These are phyloP conservation scores for Prunus persica DNA, from an alignment of 306 rosid species.

Conservation along the genomic window DNA sequence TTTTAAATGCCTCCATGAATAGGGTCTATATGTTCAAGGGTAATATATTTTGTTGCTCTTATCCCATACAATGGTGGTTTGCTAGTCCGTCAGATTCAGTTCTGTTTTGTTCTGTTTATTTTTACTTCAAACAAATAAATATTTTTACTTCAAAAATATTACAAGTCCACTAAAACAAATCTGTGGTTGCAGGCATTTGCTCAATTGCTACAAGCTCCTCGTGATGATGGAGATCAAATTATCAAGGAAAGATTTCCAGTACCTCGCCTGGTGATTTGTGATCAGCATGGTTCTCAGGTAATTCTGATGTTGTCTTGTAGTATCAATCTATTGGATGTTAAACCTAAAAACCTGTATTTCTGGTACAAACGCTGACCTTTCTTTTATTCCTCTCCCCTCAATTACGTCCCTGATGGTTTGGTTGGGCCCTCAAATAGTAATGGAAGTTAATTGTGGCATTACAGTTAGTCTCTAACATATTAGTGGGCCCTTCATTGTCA, in stretches of 20 bases:
- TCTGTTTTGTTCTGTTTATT: neutral
- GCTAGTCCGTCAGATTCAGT: neutral
- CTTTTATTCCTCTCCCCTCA: neutral
- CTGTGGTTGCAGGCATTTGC: conserved; percentile 78
- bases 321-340: neutral
- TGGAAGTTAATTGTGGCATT: neutral
- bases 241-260: conserved; percentile 91
- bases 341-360: neutral
- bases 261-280: conserved; percentile 93
- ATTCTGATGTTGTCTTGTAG: neutral
- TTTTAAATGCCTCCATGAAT: neutral
- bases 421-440: neutral
- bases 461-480: neutral
- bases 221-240: conserved; percentile 66
- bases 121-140: neutral
- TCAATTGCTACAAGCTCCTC: conserved; percentile 81
- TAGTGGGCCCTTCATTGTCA: neutral
- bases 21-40: neutral
- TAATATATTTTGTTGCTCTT: neutral
- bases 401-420: neutral
- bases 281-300: conserved; percentile 98
- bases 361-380: conserved; percentile 6
- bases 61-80: neutral
- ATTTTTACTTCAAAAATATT: neutral
- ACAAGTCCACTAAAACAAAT: neutral